phyloP scores from a whole-genome alignment of 371 early-diverging fungal species.

The Actinomucor elegans region DNA sequence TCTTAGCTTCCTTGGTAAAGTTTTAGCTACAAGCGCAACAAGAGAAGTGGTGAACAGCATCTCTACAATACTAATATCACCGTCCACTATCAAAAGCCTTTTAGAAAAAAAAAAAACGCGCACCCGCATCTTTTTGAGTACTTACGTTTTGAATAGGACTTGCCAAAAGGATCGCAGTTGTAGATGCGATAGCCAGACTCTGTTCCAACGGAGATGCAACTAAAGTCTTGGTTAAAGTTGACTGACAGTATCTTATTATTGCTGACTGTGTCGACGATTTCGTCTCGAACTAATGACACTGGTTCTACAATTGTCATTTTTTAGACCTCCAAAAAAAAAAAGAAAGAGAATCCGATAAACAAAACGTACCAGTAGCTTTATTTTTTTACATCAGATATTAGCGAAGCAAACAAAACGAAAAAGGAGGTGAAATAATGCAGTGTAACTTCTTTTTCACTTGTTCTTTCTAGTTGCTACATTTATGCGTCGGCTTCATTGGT shows the following conservation, averaged over 20 bases:
- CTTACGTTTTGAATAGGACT: conserved; percentile 74
- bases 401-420: too few relatives aligned
- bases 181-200: conserved; percentile 86
- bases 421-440: not conserved
- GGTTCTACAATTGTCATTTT: conserved; percentile 3
- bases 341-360: not conserved
- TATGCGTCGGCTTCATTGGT: too few relatives aligned
- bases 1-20: conserved; percentile 84
- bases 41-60: conserved; percentile 91
- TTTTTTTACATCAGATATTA: too few relatives aligned
- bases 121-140: not conserved
- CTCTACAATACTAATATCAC: conserved; percentile 85
- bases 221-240: conserved; percentile 93
- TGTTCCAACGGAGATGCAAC: conserved; percentile 89
- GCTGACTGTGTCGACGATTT: not conserved
- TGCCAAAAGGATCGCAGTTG: conserved; percentile 92
- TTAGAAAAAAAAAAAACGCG: not conserved
- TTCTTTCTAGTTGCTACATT: too few relatives aligned
- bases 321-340: not conserved
- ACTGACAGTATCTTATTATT: conserved; percentile 21
- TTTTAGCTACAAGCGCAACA: conserved; percentile 87
- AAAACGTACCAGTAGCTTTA: not conserved
- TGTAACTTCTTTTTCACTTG: too few relatives aligned
- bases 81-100: conserved; percentile 45
- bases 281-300: not conserved